Evolutionary conservation across 2,329 filamentous ascomycete species (phyloP), one percentile per base, ranked within the genome.

Genomic region (Sporothrix sp.): DNA sequence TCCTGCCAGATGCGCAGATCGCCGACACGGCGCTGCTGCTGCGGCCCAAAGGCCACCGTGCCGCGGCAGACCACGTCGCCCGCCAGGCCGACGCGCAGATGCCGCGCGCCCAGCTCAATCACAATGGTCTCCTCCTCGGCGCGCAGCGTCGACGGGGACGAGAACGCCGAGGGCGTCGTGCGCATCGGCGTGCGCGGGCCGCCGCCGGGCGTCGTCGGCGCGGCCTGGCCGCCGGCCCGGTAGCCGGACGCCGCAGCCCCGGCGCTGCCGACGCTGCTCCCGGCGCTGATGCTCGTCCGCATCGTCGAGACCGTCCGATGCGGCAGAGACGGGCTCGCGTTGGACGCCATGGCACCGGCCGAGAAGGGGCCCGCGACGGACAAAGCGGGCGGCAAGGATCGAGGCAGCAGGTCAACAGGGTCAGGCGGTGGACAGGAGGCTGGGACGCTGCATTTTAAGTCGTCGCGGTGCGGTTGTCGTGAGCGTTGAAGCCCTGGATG

Each of bases 41-140:
- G 84, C 0, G 87, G 87, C 0, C 81, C 80, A 64, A 89, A 91
- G 20, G 76, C 72, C 20, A 90, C 69, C 13, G 76, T 73, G 1
- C 74, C 77, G 64, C 91, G 94, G 58, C 89, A 89, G 3, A 73
- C 68, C 38, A 82, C 77, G 65, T 95, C 90, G 47, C 90, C 90
- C 6, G 90, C 87, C 62, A 96, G 93, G 0, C 93, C 93, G 9
- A 85, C 83, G 39, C 85, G 81, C 23, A 97, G 66, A 65, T 81
- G 84, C 20, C 91, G 79, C 9, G 86, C 78, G 1, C 89, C 90
- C 32, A 97, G 65, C 64, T 97, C 89, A 47, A 96, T 72, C 37
- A 98, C 76, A 5, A 95, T 68, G 7, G 84, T 73, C 58, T 96
- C 93, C 61, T 98, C 93, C 60, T 95, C 89, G 60, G 83, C 70